Base-by-base conservation (phyloP, 768 basidiomycete genomes). In the Lentinula detonsa region DNA sequence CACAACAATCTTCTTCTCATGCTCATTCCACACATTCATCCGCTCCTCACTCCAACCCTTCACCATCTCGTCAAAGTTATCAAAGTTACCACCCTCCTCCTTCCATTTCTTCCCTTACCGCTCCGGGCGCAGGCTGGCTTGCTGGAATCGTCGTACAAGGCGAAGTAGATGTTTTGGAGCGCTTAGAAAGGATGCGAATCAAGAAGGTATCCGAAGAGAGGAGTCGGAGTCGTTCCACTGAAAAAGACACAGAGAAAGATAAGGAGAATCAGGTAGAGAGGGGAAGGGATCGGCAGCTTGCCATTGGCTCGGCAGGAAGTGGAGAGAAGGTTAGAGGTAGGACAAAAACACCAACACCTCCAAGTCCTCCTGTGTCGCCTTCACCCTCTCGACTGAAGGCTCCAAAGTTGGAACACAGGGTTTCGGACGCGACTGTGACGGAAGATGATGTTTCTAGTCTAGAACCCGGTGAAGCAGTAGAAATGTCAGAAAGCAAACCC, bases 91-190 rank as follows among this genome's bases (percentile, higher is more conserved):
- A 40, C 18, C 55, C 40, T 9, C 23, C 55, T 5, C 55, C 55
- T 6, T 56, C 55, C 9, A 56, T 56, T 13, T 23, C 55, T 18
- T 40, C 37, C 16, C 39, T 56, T 16, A 56, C 23, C 11, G n/a
- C 34, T 13, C 40, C 55, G 15, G 55, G 55, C 28, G 18, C 55
- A 28, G 21, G 5, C 42, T 98, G 95, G 95, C 78, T 98, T 6
- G 89, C 90, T 13, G 89, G 85, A 4, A 77, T 93, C 23, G 81
- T 87, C 23, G 95, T 97, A 0, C 91, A 93, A 70, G 95, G 95
- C 43, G 95, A 97, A 76, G 76, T 94, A 28, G 94, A 96, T 67
- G 77, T 87, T n/a, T 83, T 91, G 57, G 55, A 56, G 40, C 37
- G 55, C 23, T 28, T 59, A 37, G 76, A 84, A 33, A 76, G 87